These are phyloP conservation scores for Periconia sp. DNA, from an alignment of 2,329 filamentous ascomycete genomes.

Conservation along the genomic window DNA sequence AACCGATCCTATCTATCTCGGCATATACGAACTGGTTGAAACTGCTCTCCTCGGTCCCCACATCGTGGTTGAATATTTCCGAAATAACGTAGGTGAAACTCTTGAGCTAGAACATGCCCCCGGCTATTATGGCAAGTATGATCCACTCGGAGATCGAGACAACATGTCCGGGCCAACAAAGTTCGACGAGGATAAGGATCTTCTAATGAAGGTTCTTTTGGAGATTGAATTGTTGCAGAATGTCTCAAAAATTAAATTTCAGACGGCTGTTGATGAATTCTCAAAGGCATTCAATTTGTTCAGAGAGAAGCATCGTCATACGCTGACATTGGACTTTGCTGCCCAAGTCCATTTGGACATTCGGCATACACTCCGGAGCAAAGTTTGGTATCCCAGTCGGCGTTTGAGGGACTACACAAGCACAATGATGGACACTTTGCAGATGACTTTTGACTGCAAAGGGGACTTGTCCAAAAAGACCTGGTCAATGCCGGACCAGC, in stretches of 20 bases:
- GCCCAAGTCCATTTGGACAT: slow-evolving; percentile 5
- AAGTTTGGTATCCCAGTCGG: background rate
- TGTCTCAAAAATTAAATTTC: slow-evolving; percentile 5
- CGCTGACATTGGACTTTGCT: slow-evolving; percentile 4
- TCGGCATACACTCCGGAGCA: background rate
- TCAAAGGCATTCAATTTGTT: slow-evolving; percentile 9
- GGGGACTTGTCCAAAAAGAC: no score
- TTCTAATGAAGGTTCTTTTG: slow-evolving; percentile 33
- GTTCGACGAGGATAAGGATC: slow-evolving; percentile 41
- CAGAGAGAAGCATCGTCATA: slow-evolving; percentile 6
- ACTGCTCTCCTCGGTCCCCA: background rate
- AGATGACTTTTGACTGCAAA: no score
- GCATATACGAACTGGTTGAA: background rate
- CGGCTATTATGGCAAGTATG: slow-evolving; percentile 35
- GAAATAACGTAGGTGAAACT: background rate
- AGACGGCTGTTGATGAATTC: slow-evolving; percentile 11
- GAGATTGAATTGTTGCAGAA: slow-evolving; percentile 29
- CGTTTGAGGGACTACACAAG: background rate
- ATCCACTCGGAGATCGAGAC: slow-evolving; percentile 33
- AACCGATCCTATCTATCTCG: background rate
- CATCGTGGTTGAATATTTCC: background rate
- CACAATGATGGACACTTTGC: background rate
- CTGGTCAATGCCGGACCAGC: no score
- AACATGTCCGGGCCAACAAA: slow-evolving; percentile 32
- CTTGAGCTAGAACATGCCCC: slow-evolving; percentile 1